These are phyloP conservation scores for Eremochloa ophiuroides DNA, from an alignment of 176 grass and related monocot genomes.

Conservation along the genomic window DNA sequence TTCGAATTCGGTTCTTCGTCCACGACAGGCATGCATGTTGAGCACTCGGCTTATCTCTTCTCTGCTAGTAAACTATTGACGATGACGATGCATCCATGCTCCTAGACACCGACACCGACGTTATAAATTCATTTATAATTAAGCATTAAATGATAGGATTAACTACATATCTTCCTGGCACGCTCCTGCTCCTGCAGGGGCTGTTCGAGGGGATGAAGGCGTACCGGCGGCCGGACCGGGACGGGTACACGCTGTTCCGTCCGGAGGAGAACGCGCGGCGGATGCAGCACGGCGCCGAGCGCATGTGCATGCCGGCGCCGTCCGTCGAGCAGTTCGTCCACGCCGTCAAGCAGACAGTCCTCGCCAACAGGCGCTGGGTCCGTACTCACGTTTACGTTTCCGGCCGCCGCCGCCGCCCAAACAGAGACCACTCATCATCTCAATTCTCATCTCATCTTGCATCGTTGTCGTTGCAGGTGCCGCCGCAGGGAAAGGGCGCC, in stretches of 20 bases:
- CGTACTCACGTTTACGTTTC: not conserved
- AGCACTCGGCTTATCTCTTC: not conserved
- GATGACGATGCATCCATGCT: not conserved
- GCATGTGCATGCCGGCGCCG: conserved; percentile 96
- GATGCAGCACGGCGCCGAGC: conserved; percentile 70
- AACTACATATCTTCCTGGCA: too few relatives aligned
- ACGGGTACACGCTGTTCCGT: conserved; percentile 70
- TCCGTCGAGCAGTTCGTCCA: conserved; percentile 73
- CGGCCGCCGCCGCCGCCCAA: too few relatives aligned
- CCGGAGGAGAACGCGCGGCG: conserved; percentile 87
- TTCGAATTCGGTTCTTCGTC: not conserved
- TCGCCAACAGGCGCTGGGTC: conserved; percentile 90
- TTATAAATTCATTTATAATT: too few relatives aligned
- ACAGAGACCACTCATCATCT: too few relatives aligned
- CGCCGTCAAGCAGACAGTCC: conserved; percentile 77
- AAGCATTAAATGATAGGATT: too few relatives aligned
- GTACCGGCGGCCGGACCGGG: conserved; percentile 29
- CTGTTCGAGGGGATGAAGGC: conserved; percentile 94
- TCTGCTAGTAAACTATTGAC: not conserved
- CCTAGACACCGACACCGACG: not conserved
- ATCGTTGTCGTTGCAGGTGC: too few relatives aligned
- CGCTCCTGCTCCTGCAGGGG: too few relatives aligned
- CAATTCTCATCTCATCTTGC: too few relatives aligned
- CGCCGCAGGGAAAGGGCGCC: conserved; percentile 78
- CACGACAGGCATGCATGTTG: too few relatives aligned